Evolutionary conservation across 345 rosid genomes (phyloP), one percentile per base, ranked within the genome.

Genomic region (Balakata baccata): DNA sequence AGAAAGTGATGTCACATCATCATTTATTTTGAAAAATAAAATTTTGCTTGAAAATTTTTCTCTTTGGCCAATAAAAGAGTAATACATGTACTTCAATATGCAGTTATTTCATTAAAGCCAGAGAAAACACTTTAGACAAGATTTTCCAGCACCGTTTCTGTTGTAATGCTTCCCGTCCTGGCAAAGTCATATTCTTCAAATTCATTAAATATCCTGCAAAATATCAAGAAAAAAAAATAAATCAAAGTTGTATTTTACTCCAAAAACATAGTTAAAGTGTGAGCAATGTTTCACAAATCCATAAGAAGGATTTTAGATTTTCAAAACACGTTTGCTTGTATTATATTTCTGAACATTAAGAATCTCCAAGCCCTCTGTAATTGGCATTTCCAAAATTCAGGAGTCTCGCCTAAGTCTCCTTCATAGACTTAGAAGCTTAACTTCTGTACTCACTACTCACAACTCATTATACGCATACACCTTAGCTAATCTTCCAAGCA

Each of bases 161-260:
- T 78, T 11, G 96, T 93, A 54, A 43, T 78, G 84, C 82, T 89
- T 75, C 99, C 98, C 0, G 98, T 96, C 80, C 86, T 90, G 17
- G 98, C 94, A 87, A 87, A 96, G 81, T 90, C 94, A 5, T 80
- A 79, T 73, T 88, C 99, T 77, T 96, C 94, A 68, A 83, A 96
- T 61, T 89, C 85, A 58, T 87, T 87, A 69, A 96, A 93, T 49
- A 91, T 64, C 74, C 99, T 96, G 91, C 77, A 69, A 79, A 62
- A 69, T 10, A 18, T 63, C 8, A 5, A 66, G 29, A 11, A 13
- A 66, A 57, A 43, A 65, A 52, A 11, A 23, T 29, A 57, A 12
- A 20, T 12, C 20, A 45, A 14, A 47, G 43, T 18, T 20, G 50
- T 5, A 14, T 37, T 61, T 47, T n/a, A 1, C 13, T 72, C 34